These are phyloP conservation scores for Solanum sparsipilum DNA, from an alignment of 257 asterid genomes.

Conservation along the genomic window DNA sequence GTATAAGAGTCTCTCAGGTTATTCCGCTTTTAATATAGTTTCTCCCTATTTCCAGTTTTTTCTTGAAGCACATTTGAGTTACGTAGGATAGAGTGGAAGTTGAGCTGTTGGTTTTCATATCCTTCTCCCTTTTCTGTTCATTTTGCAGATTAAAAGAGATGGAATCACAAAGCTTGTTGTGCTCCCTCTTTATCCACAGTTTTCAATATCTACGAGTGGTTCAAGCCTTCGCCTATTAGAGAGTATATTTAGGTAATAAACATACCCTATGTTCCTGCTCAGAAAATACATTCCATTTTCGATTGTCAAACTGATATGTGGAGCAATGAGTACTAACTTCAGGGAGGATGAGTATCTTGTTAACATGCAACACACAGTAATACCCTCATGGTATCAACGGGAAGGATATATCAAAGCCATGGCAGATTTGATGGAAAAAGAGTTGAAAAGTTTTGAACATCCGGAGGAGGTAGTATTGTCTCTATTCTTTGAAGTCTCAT, in stretches of 20 bases:
- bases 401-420: conserved; percentile 96
- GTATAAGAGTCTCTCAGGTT: background rate
- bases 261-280: background rate
- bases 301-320: conserved; percentile 1
- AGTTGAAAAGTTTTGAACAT: conserved; percentile 61
- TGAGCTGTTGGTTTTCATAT: background rate
- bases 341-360: conserved; percentile 98
- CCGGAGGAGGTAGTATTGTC: conserved; percentile 58
- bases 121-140: background rate
- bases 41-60: background rate
- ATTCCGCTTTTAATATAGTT: background rate
- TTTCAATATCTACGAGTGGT: conserved; percentile 98
- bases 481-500: background rate
- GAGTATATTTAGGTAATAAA: conserved; percentile 71
- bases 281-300: background rate
- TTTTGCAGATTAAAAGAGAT: conserved; percentile 67
- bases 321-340: conserved; percentile 14
- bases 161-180: conserved; percentile 87
- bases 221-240: conserved; percentile 96
- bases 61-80: background rate
- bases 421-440: conserved; percentile 83
- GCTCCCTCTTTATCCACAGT: conserved; percentile 96
- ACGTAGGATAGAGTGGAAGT: background rate
- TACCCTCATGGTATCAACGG: conserved; percentile 99
- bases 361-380: conserved; percentile 98